Evolutionary conservation across 2,329 filamentous ascomycete species (phyloP), one percentile per base, ranked within the genome.

Genomic region (Microsporum canis): DNA sequence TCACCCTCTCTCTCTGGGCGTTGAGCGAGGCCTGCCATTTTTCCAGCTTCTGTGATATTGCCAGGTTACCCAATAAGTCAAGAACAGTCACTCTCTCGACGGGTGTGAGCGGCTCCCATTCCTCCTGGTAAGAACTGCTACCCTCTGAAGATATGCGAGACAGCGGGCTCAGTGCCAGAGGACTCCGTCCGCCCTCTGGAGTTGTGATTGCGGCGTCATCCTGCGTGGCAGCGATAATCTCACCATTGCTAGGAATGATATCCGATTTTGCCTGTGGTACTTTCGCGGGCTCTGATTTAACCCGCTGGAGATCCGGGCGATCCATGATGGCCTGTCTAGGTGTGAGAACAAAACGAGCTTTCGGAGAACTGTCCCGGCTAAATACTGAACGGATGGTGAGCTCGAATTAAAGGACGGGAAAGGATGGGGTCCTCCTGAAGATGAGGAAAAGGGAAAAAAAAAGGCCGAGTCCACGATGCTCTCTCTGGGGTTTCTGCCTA

Each of bases 21-120:
- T 87, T 87, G 62, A 97, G 80, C 41, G 88, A 88, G 68, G 84
- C 87, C 70, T 96, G 91, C 65, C 96, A 81, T 77, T 88, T 94
- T 75, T 97, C 94, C 23, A 99, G 82, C 68, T 92, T 88, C 69
- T 95, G 88, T 0, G 91, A 88, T 36, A 99, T 79, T 4, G 91
- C 89, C 65, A 99, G 76, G 72, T 96, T 97, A 75, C 96, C 92
- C 66, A 99, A 83, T 57, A 99, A 81, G 71, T 99, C 94, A 68
- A 99, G 90, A 62, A 97, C 84, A 43, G 88, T 91, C 60, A 99
- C 79, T 58, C 90, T 88, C 72, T 99, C 94, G 29, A 96, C 79
- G 0, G 92, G 91, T 7, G 91, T 89, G 64, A 95, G 88, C 27
- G 84, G 80, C 64, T 95, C 90, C 83, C 89, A 94, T 71, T 92